phyloP scores from a whole-genome alignment of 495 filamentous ascomycete genomes.

The Hypoxylon fuscum region DNA sequence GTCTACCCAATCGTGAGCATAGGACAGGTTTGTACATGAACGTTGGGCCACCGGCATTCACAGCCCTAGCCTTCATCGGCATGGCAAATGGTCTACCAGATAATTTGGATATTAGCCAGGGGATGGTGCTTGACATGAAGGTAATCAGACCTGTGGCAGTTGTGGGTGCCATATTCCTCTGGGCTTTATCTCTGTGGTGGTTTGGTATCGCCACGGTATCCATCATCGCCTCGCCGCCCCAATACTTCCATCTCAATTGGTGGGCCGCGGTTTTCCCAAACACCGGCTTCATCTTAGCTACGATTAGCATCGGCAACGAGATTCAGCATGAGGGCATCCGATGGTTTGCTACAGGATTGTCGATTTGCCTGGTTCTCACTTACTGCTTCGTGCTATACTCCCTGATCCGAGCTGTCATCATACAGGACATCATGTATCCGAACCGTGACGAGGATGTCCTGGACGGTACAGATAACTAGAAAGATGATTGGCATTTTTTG shows the following conservation, averaged over 20 bases:
- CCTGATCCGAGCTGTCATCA: constrained; percentile 62
- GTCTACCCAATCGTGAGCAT: constrained; percentile 58
- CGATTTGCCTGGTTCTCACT: constrained; percentile 61
- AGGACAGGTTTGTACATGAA: constrained; percentile 76
- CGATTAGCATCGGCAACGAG: constrained; percentile 56
- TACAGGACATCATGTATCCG: constrained; percentile 69
- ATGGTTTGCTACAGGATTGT: constrained; percentile 60
- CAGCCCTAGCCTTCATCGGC: constrained; percentile 70
- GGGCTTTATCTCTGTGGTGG: constrained; percentile 77
- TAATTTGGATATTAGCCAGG: constrained; percentile 42
- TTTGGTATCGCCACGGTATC: constrained; percentile 67
- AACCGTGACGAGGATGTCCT: constrained; percentile 70
- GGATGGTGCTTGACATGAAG: constrained; percentile 42
- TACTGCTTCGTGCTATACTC: constrained; percentile 65
- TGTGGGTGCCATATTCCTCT: constrained; percentile 69
- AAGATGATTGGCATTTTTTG: background rate
- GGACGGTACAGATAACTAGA: constrained; percentile 20
- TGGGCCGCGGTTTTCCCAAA: constrained; percentile 70
- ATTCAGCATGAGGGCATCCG: constrained; percentile 51
- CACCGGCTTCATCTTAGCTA: constrained; percentile 63
- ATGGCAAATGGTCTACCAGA: constrained; percentile 63
- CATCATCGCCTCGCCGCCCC: constrained; percentile 58
- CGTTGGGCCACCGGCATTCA: constrained; percentile 74
- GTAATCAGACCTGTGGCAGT: constrained; percentile 63
- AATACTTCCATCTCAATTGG: constrained; percentile 64